Conservation (phyloP, 176 grass and related monocot genomes). For the Pontederia crassipes region DNA sequence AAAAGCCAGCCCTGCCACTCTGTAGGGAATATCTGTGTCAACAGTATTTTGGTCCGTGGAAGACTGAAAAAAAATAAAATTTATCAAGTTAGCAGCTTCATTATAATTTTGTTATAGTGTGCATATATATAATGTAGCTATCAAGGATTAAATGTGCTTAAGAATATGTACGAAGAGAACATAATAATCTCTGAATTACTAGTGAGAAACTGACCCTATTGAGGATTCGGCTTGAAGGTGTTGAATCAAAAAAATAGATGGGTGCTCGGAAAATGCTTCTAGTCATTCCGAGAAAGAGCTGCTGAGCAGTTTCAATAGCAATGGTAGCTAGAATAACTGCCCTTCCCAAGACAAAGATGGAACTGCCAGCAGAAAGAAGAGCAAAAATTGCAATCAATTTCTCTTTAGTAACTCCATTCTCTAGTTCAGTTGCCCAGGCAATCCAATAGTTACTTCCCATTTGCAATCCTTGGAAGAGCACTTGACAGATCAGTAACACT, state of each 20-base stretch:
- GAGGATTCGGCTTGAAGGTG: slow-evolving; percentile 68
- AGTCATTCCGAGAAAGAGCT: slow-evolving; percentile 58
- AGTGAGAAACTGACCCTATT: slow-evolving; percentile 55
- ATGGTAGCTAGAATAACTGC: slow-evolving; percentile 59
- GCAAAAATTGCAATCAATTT: slow-evolving; percentile 63
- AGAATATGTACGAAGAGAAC: too few species aligned
- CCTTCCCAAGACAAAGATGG: slow-evolving; percentile 67
- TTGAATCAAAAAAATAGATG: slow-evolving; percentile 74
- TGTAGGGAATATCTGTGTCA: slow-evolving; percentile 89
- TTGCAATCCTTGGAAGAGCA: slow-evolving; percentile 69
- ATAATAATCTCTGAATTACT: too few species aligned
- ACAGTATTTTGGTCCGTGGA: slow-evolving; percentile 77
- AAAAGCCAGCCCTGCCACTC: slow-evolving; percentile 71
- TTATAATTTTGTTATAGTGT: slow-evolving; percentile 5
- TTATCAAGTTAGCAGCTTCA: neutral
- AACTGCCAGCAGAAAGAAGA: slow-evolving; percentile 61
- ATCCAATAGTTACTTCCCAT: slow-evolving; percentile 93
- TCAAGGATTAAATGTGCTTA: too few species aligned
- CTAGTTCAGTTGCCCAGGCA: slow-evolving; percentile 66
- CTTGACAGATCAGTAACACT: slow-evolving; percentile 54
- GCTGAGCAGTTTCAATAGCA: slow-evolving; percentile 68
- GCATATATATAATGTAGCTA: neutral
- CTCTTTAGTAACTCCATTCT: slow-evolving; percentile 45
- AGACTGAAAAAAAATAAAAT: slow-evolving; percentile 38
- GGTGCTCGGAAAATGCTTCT: slow-evolving; percentile 60